Conservation (phyloP, 768 basidiomycete species). For the Lactifluus echinatus region DNA sequence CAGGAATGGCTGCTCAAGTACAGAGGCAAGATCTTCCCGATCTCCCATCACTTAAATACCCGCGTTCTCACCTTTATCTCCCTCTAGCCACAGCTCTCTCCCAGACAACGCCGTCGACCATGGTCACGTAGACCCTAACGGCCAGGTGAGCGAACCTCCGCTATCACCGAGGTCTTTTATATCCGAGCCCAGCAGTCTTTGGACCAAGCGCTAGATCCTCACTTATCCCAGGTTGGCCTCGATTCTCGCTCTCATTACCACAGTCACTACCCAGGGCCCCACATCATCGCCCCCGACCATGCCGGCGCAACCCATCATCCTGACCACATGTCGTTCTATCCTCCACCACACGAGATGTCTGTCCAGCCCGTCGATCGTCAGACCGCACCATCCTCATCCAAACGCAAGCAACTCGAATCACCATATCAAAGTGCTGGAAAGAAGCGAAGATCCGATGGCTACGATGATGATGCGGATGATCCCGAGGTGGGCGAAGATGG, state of each 20-base stretch:
- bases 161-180: slow-evolving; percentile 11
- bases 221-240: slow-evolving; percentile 20
- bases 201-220: slow-evolving; percentile 22
- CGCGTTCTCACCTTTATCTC: slow-evolving; percentile 18
- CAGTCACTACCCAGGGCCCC: slow-evolving; percentile 16
- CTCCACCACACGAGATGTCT: slow-evolving; percentile 16
- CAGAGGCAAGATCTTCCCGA: slow-evolving; percentile 21
- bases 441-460: slow-evolving; percentile 19
- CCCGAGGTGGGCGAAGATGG: slow-evolving; percentile 22
- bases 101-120: slow-evolving; percentile 21
- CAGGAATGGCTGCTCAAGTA: slow-evolving; percentile 21
- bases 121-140: slow-evolving; percentile 20
- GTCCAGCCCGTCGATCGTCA: slow-evolving; percentile 18
- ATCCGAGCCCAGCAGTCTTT: slow-evolving; percentile 13
- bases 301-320: slow-evolving; percentile 18
- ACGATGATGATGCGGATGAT: slow-evolving; percentile 20
- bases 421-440: slow-evolving; percentile 14
- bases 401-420: slow-evolving; percentile 19
- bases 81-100: slow-evolving; percentile 17
- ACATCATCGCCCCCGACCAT: slow-evolving; percentile 18
- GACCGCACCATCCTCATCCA: slow-evolving; percentile 11
- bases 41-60: slow-evolving; percentile 13
- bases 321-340: slow-evolving; percentile 19
- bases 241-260: slow-evolving; percentile 21
- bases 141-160: slow-evolving; percentile 17